Conservation (phyloP, 805 yeast genomes). For the Yamadazyma akitaensis region DNA sequence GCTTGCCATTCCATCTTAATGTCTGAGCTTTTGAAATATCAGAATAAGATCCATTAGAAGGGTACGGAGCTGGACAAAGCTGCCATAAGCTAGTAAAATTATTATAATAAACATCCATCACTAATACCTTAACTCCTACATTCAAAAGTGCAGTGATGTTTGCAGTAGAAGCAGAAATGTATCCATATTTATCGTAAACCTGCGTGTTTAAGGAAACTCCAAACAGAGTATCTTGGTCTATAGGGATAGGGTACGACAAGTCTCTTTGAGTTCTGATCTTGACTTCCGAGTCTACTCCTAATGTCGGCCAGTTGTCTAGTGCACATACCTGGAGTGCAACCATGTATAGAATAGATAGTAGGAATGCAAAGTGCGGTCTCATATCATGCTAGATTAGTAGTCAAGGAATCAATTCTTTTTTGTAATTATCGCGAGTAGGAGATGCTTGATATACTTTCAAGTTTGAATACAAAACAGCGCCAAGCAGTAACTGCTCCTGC, state of each 20-base stretch:
- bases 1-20: slow-evolving; percentile 25
- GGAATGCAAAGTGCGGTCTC: neutral
- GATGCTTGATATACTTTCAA: neutral
- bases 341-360: neutral
- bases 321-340: neutral
- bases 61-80: slow-evolving; percentile 49
- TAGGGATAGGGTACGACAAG: slow-evolving; percentile 24
- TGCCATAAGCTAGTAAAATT: slow-evolving; percentile 46
- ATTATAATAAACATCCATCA: slow-evolving; percentile 56
- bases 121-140: slow-evolving; percentile 46
- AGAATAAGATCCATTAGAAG: slow-evolving; percentile 21
- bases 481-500: slow-evolving; percentile 43
- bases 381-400: neutral
- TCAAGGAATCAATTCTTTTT: neutral
- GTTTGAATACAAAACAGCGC: slow-evolving; percentile 40
- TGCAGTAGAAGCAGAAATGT: slow-evolving; percentile 18
- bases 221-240: slow-evolving; percentile 29
- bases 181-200: slow-evolving; percentile 31
- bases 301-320: slow-evolving; percentile 16
- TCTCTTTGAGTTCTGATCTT: slow-evolving; percentile 37
- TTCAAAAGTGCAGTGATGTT: slow-evolving; percentile 27
- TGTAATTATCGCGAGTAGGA: neutral
- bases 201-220: slow-evolving; percentile 31
- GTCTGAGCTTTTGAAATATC: slow-evolving; percentile 8
- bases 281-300: slow-evolving; percentile 8